These are phyloP conservation scores for Phytopythium mirpurense DNA, from an alignment of 352 stramenopile genomes.

Conservation along the genomic window DNA sequence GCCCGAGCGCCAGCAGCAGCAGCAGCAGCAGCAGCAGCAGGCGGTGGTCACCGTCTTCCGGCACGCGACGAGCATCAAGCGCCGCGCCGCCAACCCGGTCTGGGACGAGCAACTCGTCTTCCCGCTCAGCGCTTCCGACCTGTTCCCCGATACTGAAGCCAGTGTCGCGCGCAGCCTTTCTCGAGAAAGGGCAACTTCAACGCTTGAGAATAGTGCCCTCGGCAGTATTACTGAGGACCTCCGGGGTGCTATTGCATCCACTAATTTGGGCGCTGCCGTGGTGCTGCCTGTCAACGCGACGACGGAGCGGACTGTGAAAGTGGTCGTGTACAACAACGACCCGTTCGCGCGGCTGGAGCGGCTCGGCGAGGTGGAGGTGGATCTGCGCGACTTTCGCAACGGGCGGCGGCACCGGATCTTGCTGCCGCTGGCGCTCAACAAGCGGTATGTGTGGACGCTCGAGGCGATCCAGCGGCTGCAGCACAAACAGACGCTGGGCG, in stretches of 20 bases:
- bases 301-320: slow-evolving; percentile 23
- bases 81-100: slow-evolving; percentile 26
- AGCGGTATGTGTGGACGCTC: slow-evolving; percentile 42
- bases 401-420: slow-evolving; percentile 25
- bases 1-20: background rate
- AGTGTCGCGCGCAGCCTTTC: background rate
- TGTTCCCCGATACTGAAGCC: slow-evolving; percentile 3
- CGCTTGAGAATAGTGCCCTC: background rate
- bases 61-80: slow-evolving; percentile 40
- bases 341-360: slow-evolving; percentile 42
- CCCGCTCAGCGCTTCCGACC: slow-evolving; percentile 16
- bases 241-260: background rate
- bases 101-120: slow-evolving; percentile 35
- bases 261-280: background rate
- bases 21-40: background rate
- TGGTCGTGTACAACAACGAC: slow-evolving; percentile 55
- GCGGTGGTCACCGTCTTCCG: slow-evolving; percentile 10
- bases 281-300: slow-evolving; percentile 1
- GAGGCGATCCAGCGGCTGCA: slow-evolving; percentile 41
- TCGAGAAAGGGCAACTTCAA: background rate
- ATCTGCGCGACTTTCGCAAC: slow-evolving; percentile 32
- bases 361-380: slow-evolving; percentile 45
- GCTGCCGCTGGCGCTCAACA: slow-evolving; percentile 39
- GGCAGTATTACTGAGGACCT: background rate
- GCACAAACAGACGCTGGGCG: slow-evolving; percentile 36